Evolutionary conservation across 495 filamentous ascomycete species (phyloP).

Genomic region (Bryoglossum gracile): DNA sequence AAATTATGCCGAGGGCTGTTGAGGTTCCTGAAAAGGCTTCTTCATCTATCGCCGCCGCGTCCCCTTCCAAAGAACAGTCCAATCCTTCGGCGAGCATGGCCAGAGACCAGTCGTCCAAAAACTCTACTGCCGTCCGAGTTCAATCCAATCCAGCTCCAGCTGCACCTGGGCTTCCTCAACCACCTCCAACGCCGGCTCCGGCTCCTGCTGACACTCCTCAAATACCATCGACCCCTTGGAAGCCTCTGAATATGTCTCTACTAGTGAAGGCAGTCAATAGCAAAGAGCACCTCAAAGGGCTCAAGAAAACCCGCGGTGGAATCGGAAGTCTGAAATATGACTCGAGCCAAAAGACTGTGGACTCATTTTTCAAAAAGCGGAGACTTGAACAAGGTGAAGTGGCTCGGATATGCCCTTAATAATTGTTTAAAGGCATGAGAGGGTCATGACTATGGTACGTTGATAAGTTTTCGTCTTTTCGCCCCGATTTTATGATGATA

Average conservation of each 20-base stretch:
- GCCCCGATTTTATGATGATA: constrained; percentile 49
- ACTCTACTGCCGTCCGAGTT: background rate
- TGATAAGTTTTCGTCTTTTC: background rate
- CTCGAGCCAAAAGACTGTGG: constrained; percentile 60
- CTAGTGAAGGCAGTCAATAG: constrained; percentile 52
- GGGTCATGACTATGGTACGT: too few relatives aligned
- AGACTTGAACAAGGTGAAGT: constrained; percentile 12
- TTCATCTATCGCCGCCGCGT: background rate
- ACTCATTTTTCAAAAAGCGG: constrained; percentile 67
- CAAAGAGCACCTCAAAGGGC: constrained; percentile 57
- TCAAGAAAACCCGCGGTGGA: constrained; percentile 70
- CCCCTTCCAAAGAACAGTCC: background rate
- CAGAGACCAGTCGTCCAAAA: background rate
- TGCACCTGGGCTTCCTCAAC: background rate
- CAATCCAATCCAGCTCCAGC: background rate
- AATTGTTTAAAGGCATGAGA: too few relatives aligned
- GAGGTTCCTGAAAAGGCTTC: background rate
- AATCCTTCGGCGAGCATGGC: background rate
- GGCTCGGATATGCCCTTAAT: background rate
- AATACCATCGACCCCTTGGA: background rate
- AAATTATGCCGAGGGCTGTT: constrained; percentile 21
- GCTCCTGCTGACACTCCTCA: background rate
- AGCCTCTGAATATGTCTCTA: constrained; percentile 18
- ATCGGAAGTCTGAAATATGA: constrained; percentile 72
- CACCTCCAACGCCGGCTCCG: background rate